Evolutionary conservation across 1,284 basidiomycete genomes (phyloP).

Genomic region (Cutaneotrichosporon spelunceum): DNA sequence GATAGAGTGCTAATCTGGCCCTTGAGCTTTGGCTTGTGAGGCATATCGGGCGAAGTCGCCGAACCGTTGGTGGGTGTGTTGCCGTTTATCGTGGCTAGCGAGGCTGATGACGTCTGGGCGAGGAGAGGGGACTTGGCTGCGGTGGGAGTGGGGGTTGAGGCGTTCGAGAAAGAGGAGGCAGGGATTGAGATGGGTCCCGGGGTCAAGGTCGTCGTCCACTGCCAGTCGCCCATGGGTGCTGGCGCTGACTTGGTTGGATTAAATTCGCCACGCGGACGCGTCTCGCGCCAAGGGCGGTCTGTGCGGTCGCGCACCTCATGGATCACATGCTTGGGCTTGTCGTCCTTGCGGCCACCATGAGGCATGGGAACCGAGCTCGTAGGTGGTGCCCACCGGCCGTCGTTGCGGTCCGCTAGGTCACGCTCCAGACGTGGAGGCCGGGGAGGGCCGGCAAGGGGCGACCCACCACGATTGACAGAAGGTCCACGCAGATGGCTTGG

Average conservation of each 20-base stretch:
- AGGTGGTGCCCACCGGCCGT: constrained; percentile 16
- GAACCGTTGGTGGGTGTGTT: neutral
- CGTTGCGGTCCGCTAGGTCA: constrained; percentile 3
- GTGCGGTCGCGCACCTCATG: constrained; percentile 1
- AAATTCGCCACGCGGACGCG: constrained; percentile 6
- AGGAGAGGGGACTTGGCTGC: constrained; percentile 1
- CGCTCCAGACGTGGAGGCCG: neutral
- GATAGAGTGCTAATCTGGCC: constrained; percentile 48
- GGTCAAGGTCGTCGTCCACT: neutral
- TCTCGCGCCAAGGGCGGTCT: neutral
- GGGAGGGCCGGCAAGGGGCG: constrained; percentile 11
- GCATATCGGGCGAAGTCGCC: constrained; percentile 19
- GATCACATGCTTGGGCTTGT: neutral
- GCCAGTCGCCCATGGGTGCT: constrained; percentile 4
- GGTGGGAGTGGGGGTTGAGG: neutral
- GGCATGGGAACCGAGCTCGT: constrained; percentile 13
- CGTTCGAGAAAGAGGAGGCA: neutral
- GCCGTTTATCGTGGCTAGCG: constrained; percentile 3
- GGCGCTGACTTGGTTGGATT: constrained; percentile 8
- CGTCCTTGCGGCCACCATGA: neutral
- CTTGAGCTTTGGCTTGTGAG: constrained; percentile 48
- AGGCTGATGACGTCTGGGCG: constrained; percentile 6
- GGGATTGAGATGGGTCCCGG: neutral
- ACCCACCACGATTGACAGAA: constrained; percentile 6
- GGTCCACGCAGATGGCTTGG: constrained; percentile 22